Base-by-base conservation (phyloP, 805 yeast species). In the Teunomyces lycoperdinae region DNA sequence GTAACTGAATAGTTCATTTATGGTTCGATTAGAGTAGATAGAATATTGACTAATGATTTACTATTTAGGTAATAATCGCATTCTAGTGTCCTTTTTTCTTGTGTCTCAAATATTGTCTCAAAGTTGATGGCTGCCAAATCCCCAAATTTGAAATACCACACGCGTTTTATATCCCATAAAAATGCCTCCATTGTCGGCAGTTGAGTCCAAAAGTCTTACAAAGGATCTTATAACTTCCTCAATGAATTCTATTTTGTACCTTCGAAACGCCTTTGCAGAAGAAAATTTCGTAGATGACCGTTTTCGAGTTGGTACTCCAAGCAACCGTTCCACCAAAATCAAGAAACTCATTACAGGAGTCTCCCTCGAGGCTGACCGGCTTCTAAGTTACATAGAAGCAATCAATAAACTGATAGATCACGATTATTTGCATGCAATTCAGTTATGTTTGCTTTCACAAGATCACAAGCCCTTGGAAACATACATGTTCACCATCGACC, bases 381-480 rank as follows among this genome's bases (percentile, higher is more conserved):
- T 81, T 30, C 56, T 80, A 28, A 68, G 75, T 49, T 80, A 86
- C 85, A 55, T 83, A 20, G 82, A 82, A 32, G 62, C 62, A 17
- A 71, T 77, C 3, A 60, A 67, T 35, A 77, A 75, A 42, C 72
- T 81, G 0, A 59, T 83, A 2, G 66, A 66, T 20, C 54, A 60
- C 26, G 68, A 73, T 28, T 76, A 70, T 49, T 57, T 81, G 34
- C 66, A 71, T 47, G 74, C 77, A 0, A 48, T 81, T 28, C 70
- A 76, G 42, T 60, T 83, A 20, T 75, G 14, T n/a, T 38, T 26
- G 28, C 29, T 38, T 16, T 20, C 40, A 8, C 20, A 6, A 9
- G 41, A 24, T 71, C 31, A 51, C 55, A 3, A 58, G 68, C 3
- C 83, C 83, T 3, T 58, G 60, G 88, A 83, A 57, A 72, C 76